phyloP scores from a whole-genome alignment of 1,284 basidiomycete genomes.

The Sporisorium graminicola region DNA sequence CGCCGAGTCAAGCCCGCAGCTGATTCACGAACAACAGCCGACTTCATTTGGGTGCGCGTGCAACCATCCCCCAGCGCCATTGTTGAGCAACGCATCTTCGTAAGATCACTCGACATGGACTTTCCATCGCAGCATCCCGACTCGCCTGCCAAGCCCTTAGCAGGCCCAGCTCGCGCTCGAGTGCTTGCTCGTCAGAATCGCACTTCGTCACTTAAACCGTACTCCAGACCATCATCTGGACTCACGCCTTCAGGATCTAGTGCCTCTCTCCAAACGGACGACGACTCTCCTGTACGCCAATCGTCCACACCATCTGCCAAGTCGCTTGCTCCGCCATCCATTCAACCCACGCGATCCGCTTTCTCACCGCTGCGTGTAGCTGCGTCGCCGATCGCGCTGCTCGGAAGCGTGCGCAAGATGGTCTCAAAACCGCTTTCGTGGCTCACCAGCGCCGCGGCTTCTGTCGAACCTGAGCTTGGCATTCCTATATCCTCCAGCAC shows the following conservation, averaged over 20 bases:
- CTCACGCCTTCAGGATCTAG: slow-evolving; percentile 19
- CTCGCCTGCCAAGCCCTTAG: slow-evolving; percentile 47
- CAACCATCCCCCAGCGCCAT: slow-evolving; percentile 2
- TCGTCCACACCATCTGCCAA: slow-evolving; percentile 30
- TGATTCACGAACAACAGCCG: background rate
- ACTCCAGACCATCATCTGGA: slow-evolving; percentile 31
- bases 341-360: slow-evolving; percentile 25
- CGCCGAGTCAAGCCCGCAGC: background rate
- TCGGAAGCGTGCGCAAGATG: slow-evolving; percentile 54
- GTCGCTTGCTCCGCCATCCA: slow-evolving; percentile 29
- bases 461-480: slow-evolving; percentile 36
- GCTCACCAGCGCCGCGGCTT: slow-evolving; percentile 38
- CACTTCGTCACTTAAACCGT: slow-evolving; percentile 49
- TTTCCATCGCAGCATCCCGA: slow-evolving; percentile 54
- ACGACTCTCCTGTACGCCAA: slow-evolving; percentile 19
- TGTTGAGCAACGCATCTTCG: background rate
- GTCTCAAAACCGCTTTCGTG: slow-evolving; percentile 54
- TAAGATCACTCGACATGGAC: slow-evolving; percentile 33
- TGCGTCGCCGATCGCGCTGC: slow-evolving; percentile 47
- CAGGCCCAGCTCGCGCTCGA: slow-evolving; percentile 44
- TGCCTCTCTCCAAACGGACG: slow-evolving; percentile 21
- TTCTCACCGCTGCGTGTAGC: slow-evolving; percentile 47
- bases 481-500: slow-evolving; percentile 51
- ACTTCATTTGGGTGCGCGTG: slow-evolving; percentile 6
- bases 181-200: slow-evolving; percentile 47